Evolutionary conservation across 768 basidiomycete species (phyloP), one percentile per base, ranked within the genome.

Genomic region (Boletales sp.): DNA sequence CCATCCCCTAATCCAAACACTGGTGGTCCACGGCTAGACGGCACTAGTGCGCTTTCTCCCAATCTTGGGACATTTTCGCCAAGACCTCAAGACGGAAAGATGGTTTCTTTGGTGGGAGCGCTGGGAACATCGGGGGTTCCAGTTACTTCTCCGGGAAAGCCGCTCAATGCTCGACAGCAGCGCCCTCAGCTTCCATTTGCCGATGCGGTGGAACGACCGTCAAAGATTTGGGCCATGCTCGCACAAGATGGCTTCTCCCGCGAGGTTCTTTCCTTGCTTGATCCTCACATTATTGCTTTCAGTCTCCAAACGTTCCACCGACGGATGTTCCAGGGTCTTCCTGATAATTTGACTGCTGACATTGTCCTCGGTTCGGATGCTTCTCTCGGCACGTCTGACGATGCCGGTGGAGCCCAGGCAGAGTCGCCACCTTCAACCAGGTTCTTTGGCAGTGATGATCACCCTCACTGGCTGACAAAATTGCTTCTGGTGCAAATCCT

Each of bases 391-490:
- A 34, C 45, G 19, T 40, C 53, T 8, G 53, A 60, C n/a, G 46
- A 43, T 17, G 43, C 14, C 21, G 46, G 42, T 9, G 50, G 39
- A 12, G 34, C 12, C 11, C 31, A 38, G n/a, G 40, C 49, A 12
- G 56, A 45, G 19, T 45, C 40, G 11, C 35, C 55, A 6, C 63
- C 61, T 15, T 57, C 60, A 18, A 48, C 63, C 14, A 70, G 71
- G 19, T 74, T 90, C 15, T 82, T 87, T 54, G 88, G 89, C 8
- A 84, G 70, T 50, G 84, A 87, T 27, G 81, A 82, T 6, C 74
- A 73, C 38, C 87, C 88, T 2, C 86, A 93, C 62, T 93, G 90
- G 89, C 70, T 92, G 37, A 92, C 90, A 13, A 84, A 79, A 58
- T 66, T 87, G 5, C 68, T 92, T 7, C 65, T 93, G 2, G 64